phyloP scores from a whole-genome alignment of 768 basidiomycete genomes.

The Krasilnikovozyma curviuscula region DNA sequence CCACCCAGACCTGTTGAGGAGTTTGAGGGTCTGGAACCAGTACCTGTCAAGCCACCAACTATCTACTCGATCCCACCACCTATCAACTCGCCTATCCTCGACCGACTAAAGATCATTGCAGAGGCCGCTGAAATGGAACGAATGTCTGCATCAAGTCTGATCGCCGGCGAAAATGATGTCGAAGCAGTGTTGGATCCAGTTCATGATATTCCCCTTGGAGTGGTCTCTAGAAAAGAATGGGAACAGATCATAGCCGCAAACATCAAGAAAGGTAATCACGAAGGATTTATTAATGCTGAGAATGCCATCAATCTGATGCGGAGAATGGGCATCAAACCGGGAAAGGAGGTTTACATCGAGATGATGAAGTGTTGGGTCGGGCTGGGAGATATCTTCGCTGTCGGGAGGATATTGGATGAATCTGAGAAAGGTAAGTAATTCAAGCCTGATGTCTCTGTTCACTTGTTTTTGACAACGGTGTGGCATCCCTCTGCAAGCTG shows the following conservation, averaged over 20 bases:
- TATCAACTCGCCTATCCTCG: too few species aligned
- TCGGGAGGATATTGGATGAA: not conserved
- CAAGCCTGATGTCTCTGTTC: not conserved
- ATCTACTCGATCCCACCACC: too few species aligned
- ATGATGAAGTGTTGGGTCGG: not conserved
- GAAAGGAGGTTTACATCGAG: not conserved
- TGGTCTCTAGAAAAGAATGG: not conserved
- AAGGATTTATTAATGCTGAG: not conserved
- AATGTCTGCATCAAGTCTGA: too few species aligned
- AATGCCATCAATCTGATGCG: not conserved
- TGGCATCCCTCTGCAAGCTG: constrained; percentile 13
- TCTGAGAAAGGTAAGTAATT: not conserved
- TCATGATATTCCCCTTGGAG: not conserved
- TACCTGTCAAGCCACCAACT: too few species aligned
- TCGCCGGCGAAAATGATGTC: too few species aligned
- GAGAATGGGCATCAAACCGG: not conserved
- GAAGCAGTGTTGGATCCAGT: too few species aligned
- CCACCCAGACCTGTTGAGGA: too few species aligned
- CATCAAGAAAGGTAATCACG: not conserved
- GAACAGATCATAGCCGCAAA: not conserved
- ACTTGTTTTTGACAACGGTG: not conserved
- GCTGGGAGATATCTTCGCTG: not conserved
- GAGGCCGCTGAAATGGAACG: too few species aligned
- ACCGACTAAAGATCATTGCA: too few species aligned
- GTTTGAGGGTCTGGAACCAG: too few species aligned